Conservation (phyloP, 2,329 filamentous ascomycete genomes). For the Pseudopyricularia javanii region DNA sequence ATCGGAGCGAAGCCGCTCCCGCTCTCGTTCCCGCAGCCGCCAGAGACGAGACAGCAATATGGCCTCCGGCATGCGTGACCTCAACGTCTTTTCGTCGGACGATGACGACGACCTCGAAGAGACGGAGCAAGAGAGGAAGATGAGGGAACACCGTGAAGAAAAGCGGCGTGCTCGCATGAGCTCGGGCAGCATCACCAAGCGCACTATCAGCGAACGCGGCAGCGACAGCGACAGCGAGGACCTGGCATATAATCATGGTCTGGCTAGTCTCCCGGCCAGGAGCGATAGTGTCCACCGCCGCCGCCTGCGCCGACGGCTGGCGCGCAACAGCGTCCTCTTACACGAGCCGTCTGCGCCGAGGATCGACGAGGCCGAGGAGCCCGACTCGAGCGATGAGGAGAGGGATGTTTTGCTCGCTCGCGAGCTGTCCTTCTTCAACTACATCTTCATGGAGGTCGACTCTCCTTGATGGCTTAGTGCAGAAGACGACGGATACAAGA, state of each 20-base stretch:
- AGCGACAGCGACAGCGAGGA: conserved; percentile 35
- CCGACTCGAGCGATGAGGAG: conserved; percentile 31
- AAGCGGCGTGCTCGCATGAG: conserved; percentile 32
- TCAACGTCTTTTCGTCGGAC: conserved; percentile 29
- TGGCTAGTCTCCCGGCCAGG: neutral
- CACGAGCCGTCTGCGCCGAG: conserved; percentile 34
- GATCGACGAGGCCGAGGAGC: conserved; percentile 42
- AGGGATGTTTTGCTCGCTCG: conserved; percentile 23
- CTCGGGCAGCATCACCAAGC: conserved; percentile 40
- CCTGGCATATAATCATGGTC: conserved; percentile 11
- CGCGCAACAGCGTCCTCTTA: conserved; percentile 35
- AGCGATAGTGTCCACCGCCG: conserved; percentile 20
- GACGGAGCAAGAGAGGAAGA: conserved; percentile 10
- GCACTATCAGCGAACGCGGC: conserved; percentile 38
- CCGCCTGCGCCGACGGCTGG: conserved; percentile 31
- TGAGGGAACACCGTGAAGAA: conserved; percentile 22
- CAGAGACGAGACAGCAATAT: conserved; percentile 28
- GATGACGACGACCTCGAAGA: conserved; percentile 25
- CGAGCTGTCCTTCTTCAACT: conserved; percentile 39
- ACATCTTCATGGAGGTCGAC: conserved; percentile 39
- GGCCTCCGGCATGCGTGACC: conserved; percentile 29
- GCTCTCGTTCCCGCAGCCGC: conserved; percentile 8
- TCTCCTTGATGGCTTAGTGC: conserved; percentile 13
- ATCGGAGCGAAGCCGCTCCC: conserved; percentile 11
- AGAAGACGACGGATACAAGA: neutral